Conservation (phyloP, 306 rosid genomes). For the Leucaena leucocephala region DNA sequence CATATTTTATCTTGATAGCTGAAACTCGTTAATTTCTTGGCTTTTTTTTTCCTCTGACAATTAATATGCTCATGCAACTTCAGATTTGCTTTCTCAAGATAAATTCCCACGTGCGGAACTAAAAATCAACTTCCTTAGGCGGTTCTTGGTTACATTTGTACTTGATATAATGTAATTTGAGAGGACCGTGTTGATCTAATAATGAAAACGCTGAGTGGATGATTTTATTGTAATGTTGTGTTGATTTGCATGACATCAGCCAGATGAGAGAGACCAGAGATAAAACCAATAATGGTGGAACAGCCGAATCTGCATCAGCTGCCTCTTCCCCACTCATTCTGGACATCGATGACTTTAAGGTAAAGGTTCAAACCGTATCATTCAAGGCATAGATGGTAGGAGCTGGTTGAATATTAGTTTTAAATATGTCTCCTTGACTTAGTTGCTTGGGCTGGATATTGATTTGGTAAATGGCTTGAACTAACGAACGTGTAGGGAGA, state of each 20-base stretch:
- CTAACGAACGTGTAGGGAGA: constrained; percentile 60
- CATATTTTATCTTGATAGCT: not conserved
- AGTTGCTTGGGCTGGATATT: not conserved
- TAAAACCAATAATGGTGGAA: constrained; percentile 40
- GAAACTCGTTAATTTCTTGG: not conserved
- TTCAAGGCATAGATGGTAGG: not conserved
- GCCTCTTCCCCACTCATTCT: constrained; percentile 81
- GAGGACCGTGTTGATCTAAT: constrained; percentile 15
- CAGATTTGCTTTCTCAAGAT: not conserved
- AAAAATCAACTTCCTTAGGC: not conserved
- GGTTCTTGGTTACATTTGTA: not conserved
- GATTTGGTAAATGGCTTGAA: constrained; percentile 18
- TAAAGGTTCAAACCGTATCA: constrained; percentile 33
- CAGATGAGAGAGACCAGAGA: constrained; percentile 79
- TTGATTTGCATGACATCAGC: not conserved
- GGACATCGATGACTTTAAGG: constrained; percentile 94
- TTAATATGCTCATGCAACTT: not conserved
- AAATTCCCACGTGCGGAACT: not conserved
- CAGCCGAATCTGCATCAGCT: constrained; percentile 51
- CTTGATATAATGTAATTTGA: not conserved
- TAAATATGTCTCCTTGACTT: constrained; percentile 8
- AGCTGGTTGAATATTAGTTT: not conserved
- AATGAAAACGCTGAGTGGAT: not conserved
- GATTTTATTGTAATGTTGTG: constrained; percentile 3
- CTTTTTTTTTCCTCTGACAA: not conserved